Conservation (phyloP, 768 basidiomycete genomes). For the Tricholoma terreum region DNA sequence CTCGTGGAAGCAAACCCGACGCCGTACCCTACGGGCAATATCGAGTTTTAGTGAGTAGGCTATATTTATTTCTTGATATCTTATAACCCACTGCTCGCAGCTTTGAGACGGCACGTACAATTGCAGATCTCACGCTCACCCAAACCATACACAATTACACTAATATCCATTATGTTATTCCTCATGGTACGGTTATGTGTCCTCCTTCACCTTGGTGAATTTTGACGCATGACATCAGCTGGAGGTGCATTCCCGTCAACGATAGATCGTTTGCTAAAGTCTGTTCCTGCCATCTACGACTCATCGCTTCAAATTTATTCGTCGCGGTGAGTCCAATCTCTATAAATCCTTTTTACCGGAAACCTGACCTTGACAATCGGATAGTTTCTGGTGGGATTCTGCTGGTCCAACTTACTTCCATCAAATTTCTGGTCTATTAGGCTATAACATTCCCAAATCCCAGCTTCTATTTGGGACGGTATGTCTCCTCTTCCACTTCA, state of each 20-base stretch:
- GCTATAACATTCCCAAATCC: slow-evolving; percentile 27
- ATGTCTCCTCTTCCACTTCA: slow-evolving; percentile 1
- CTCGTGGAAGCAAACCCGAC: slow-evolving; percentile 34
- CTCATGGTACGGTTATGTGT: slow-evolving; percentile 23
- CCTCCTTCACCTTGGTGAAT: neutral
- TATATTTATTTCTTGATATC: neutral
- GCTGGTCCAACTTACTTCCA: slow-evolving; percentile 36
- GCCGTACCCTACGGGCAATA: slow-evolving; percentile 28
- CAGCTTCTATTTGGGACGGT: slow-evolving; percentile 36
- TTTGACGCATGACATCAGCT: slow-evolving; percentile 12
- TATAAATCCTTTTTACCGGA: neutral
- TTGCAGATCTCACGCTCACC: slow-evolving; percentile 29
- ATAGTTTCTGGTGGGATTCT: slow-evolving; percentile 37
- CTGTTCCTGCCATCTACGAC: slow-evolving; percentile 28
- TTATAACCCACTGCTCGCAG: slow-evolving; percentile 5
- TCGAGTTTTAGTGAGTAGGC: slow-evolving; percentile 32
- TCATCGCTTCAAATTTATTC: slow-evolving; percentile 30
- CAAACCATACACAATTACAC: slow-evolving; percentile 31
- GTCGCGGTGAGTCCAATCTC: slow-evolving; percentile 29
- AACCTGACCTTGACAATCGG: neutral
- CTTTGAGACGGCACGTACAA: slow-evolving; percentile 30
- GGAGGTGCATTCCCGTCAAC: slow-evolving; percentile 34
- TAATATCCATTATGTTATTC: slow-evolving; percentile 33
- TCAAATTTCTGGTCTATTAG: slow-evolving; percentile 31
- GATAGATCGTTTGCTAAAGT: slow-evolving; percentile 34